These are phyloP conservation scores for Thraustochytrium striatum DNA, from an alignment of 352 stramenopile genomes.

Conservation along the genomic window DNA sequence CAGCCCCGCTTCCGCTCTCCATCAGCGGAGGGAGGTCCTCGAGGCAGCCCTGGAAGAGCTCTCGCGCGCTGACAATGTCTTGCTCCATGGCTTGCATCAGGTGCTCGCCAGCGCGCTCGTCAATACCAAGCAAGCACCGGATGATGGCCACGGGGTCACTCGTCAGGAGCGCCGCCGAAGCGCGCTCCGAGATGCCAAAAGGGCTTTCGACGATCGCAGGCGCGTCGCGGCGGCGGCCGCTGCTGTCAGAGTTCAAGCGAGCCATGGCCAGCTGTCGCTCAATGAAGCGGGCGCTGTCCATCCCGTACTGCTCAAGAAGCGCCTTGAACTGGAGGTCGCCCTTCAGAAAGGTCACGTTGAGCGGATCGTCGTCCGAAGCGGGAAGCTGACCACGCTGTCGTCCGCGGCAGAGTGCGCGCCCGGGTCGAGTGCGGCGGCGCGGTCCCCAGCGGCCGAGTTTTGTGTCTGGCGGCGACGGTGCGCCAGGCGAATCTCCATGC, in stretches of 20 bases:
- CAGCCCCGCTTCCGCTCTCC: too few species aligned
- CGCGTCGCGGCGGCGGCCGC: background rate
- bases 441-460: background rate
- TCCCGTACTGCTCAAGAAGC: conserved; percentile 3
- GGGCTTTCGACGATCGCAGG: background rate
- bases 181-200: conserved; percentile 3
- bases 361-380: conserved; percentile 27
- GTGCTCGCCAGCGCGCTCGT: background rate
- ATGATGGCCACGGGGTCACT: background rate
- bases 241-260: background rate
- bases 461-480: background rate
- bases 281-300: background rate
- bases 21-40: too few species aligned
- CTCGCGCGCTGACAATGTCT: background rate
- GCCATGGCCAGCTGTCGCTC: background rate
- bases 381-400: background rate
- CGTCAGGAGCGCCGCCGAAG: background rate
- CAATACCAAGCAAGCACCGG: background rate
- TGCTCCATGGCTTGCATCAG: background rate
- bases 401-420: background rate
- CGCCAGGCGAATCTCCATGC: background rate
- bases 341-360: conserved; percentile 34
- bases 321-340: background rate
- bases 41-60: too few species aligned
- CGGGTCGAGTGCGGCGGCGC: background rate